These are phyloP conservation scores for Zymoseptoria pseudotritici DNA, from an alignment of 2,329 filamentous ascomycete species.

Conservation along the genomic window DNA sequence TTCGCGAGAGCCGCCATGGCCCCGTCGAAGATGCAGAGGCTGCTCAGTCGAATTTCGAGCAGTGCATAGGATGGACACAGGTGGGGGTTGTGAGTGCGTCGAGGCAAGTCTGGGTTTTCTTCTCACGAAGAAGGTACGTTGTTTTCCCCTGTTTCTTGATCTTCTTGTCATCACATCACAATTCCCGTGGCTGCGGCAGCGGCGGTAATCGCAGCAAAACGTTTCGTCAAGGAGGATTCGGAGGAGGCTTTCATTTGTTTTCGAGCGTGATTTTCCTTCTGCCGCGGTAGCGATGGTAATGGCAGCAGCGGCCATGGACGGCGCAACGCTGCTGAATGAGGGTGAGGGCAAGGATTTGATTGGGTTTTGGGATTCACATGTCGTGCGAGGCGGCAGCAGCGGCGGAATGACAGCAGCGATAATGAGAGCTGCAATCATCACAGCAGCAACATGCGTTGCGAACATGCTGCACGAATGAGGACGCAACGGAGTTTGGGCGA, in stretches of 20 bases:
- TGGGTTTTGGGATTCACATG: background rate
- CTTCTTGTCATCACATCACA: background rate
- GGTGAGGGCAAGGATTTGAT: background rate
- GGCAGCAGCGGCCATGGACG: background rate
- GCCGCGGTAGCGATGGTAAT: background rate
- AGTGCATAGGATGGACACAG: background rate
- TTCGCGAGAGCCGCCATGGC: background rate
- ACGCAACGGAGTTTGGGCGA: background rate
- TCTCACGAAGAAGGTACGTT: background rate
- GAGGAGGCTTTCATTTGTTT: background rate
- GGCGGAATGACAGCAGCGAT: background rate
- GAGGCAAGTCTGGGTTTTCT: background rate
- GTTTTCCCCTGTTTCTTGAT: background rate
- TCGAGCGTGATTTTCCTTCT: background rate
- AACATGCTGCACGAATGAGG: background rate
- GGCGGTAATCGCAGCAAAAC: background rate
- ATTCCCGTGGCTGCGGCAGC: background rate
- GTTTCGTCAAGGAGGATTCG: background rate
- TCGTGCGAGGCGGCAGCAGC: background rate
- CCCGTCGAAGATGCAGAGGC: background rate
- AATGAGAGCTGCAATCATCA: background rate
- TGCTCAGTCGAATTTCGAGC: background rate
- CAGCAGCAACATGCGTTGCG: background rate
- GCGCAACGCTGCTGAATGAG: background rate
- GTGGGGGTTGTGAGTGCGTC: background rate